phyloP scores from a whole-genome alignment of 148 eudicot species.

The Cornus florida region DNA sequence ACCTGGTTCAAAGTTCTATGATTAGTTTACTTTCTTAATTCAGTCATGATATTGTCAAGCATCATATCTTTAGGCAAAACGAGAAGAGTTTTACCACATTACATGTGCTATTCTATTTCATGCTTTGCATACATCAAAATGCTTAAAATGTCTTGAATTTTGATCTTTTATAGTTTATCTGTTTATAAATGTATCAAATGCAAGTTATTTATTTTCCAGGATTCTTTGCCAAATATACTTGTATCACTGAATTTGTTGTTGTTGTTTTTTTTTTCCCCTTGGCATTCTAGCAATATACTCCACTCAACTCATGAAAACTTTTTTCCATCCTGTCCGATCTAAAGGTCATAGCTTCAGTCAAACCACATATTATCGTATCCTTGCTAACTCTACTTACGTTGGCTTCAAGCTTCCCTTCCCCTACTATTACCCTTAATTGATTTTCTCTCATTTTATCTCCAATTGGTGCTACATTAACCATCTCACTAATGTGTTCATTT shows the following conservation, averaged over 20 bases:
- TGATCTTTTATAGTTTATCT: background rate
- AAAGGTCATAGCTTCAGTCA: too few species aligned
- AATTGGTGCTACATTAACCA: too few species aligned
- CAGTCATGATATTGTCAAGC: background rate
- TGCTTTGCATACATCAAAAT: background rate
- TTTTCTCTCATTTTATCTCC: too few species aligned
- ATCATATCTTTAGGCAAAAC: background rate
- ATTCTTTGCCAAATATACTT: background rate
- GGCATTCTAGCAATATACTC: background rate
- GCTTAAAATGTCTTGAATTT: background rate
- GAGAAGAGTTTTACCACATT: background rate
- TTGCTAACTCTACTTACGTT: too few species aligned
- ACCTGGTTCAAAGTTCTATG: background rate
- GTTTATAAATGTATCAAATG: background rate
- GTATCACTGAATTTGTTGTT: too few species aligned
- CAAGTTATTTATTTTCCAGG: background rate
- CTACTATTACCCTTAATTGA: too few species aligned
- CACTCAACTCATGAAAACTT: too few species aligned
- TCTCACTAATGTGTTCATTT: too few species aligned
- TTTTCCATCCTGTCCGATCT: too few species aligned
- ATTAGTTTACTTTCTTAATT: background rate
- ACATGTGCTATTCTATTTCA: background rate
- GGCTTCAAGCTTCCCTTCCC: too few species aligned
- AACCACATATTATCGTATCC: too few species aligned
- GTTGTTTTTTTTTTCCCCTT: background rate